A percentile compares a stretch with the other conserved stretches of the same genome.
These are phyloP conservation scores for Zygosaccharomyces lentus DNA, from an alignment of 805 yeast species.

Conservation along the genomic window DNA sequence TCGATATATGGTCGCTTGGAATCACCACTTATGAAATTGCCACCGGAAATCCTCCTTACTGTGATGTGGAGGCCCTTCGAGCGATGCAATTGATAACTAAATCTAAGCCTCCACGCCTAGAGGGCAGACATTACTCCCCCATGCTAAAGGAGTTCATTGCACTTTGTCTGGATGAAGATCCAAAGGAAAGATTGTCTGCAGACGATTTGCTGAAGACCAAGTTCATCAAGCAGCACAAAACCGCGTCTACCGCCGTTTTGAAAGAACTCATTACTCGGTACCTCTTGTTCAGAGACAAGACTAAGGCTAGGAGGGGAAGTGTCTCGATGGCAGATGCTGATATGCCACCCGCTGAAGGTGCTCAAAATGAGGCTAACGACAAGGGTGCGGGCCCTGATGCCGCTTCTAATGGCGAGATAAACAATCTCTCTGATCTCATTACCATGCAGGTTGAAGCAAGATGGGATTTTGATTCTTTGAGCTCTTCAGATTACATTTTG, in stretches of 20 bases:
- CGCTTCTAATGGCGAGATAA: constrained; percentile 5
- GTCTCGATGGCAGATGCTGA: constrained; percentile 40
- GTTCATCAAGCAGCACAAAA: constrained; percentile 61
- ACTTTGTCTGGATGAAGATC: constrained; percentile 87
- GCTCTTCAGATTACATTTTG: constrained; percentile 65
- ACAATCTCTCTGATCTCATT: constrained; percentile 8
- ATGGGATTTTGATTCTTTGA: constrained; percentile 88
- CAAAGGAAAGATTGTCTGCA: constrained; percentile 81
- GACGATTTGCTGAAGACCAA: constrained; percentile 75
- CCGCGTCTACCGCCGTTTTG: constrained; percentile 53
- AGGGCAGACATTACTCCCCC: constrained; percentile 78
- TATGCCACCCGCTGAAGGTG: constrained; percentile 16
- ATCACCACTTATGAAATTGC: constrained; percentile 91
- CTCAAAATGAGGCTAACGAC: constrained; percentile 1
- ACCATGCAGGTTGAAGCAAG: constrained; percentile 47
- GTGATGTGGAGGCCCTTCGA: constrained; percentile 90
- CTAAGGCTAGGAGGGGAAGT: constrained; percentile 51
- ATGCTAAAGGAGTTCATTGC: constrained; percentile 84
- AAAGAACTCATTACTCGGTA: constrained; percentile 74
- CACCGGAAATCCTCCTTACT: constrained; percentile 96
- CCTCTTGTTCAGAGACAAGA: constrained; percentile 68
- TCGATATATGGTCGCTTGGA: constrained; percentile 97
- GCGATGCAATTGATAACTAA: constrained; percentile 93
- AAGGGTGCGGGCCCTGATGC: neutral
- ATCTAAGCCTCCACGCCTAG: constrained; percentile 90